A percentile compares a stretch with the other conserved stretches of the same genome.
phyloP scores from a whole-genome alignment of 345 rosid genomes.

The Citrus hindsii region DNA sequence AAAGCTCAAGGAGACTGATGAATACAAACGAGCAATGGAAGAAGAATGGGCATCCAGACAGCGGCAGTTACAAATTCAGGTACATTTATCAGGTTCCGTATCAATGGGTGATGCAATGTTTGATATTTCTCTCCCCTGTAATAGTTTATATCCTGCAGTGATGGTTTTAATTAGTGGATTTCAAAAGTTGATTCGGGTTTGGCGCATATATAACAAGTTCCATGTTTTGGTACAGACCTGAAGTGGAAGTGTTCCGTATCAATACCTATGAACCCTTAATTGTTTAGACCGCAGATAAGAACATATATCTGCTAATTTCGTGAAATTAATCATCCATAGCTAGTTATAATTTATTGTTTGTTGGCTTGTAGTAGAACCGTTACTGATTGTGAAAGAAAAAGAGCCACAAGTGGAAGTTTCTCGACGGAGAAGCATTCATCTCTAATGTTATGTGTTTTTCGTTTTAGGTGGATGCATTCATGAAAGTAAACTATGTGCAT shows the following conservation, averaged over 20 bases:
- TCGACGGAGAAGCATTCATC: neutral
- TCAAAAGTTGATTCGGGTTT: neutral
- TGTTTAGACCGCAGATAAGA: neutral
- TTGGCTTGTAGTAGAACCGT: neutral
- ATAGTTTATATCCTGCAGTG: neutral
- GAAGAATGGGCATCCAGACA: constrained; percentile 89
- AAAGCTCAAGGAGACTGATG: constrained; percentile 79
- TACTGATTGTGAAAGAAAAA: neutral
- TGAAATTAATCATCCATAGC: neutral
- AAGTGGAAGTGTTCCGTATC: neutral
- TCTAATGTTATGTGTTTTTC: neutral
- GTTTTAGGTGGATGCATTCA: neutral
- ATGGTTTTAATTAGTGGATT: neutral
- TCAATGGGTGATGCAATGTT: neutral
- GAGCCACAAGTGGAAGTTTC: neutral
- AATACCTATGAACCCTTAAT: neutral
- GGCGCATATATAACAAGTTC: neutral
- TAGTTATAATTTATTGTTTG: neutral
- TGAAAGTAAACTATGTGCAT: neutral
- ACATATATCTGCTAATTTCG: neutral
- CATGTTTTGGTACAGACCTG: too few relatives aligned
- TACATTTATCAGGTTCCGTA: constrained; percentile 13
- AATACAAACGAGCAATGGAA: constrained; percentile 72
- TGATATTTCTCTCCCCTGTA: neutral
- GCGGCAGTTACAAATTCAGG: constrained; percentile 69